Conservation (phyloP, 73 alveolate species). For the Symbiodinium pilosum region DNA sequence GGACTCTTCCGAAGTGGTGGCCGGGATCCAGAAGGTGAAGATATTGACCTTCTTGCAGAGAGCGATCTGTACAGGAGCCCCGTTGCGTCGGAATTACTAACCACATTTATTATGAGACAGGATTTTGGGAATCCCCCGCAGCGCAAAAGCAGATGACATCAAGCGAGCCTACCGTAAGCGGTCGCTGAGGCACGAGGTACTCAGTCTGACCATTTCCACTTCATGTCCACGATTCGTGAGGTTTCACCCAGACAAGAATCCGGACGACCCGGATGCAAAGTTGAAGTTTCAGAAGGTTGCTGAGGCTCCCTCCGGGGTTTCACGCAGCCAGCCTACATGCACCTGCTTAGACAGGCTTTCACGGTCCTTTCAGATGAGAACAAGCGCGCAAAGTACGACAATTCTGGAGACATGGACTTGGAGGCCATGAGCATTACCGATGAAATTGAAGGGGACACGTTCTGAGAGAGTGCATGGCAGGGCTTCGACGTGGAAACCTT, state of each 20-base stretch:
- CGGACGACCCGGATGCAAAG: conserved; percentile 75
- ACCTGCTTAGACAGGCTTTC: no score
- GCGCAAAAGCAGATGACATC: conserved; percentile 85
- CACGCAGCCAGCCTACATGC: no score
- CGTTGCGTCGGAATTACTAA: neutral
- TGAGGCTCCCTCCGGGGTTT: neutral
- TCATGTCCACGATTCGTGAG: neutral
- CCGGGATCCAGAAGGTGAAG: conserved; percentile 47
- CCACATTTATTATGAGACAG: no score
- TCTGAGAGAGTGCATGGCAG: neutral
- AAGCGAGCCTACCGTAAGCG: conserved; percentile 93
- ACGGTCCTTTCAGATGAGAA: conserved; percentile 83
- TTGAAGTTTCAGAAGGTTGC: conserved; percentile 74
- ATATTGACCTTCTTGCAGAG: conserved; percentile 56
- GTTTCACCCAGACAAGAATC: conserved; percentile 59
- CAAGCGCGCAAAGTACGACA: conserved; percentile 88
- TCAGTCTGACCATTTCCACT: neutral
- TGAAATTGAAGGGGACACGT: neutral
- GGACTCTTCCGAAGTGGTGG: conserved; percentile 36
- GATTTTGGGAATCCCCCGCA: conserved; percentile 75
- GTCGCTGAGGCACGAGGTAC: conserved; percentile 59
- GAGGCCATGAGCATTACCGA: conserved; percentile 21
- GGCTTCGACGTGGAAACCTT: conserved; percentile 91
- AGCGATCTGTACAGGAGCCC: conserved; percentile 70
- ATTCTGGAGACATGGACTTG: conserved; percentile 85